Conservation (phyloP, 108 stramenopile genomes). For the Fistulifera pelliculosa region DNA sequence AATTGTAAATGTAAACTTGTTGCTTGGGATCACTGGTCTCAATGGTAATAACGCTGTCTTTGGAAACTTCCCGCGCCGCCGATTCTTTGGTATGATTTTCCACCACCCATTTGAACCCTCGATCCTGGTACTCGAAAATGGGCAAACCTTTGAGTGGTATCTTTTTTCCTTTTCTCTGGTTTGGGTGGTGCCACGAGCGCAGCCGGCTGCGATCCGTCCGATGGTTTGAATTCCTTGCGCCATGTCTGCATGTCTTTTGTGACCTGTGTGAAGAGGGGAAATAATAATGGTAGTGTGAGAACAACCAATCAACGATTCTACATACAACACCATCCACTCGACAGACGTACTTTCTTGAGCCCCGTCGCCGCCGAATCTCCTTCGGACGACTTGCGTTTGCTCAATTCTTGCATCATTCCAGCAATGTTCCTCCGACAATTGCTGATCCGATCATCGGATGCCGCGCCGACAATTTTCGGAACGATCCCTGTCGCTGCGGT, state of each 20-base stretch:
- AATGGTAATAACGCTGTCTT: constrained; percentile 64
- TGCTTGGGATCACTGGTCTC: constrained; percentile 84
- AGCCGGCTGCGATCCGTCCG: constrained; percentile 17
- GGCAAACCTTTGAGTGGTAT: constrained; percentile 55
- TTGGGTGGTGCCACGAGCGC: constrained; percentile 6
- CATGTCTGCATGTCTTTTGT: constrained; percentile 93
- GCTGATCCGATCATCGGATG: constrained; percentile 9
- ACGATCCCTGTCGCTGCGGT: constrained; percentile 1
- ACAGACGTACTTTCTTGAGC: constrained; percentile 68
- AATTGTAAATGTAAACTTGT: constrained; percentile 84
- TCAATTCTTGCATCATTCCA: constrained; percentile 66
- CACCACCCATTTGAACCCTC: constrained; percentile 89
- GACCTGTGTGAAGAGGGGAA: constrained; percentile 12
- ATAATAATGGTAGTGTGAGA: not conserved
- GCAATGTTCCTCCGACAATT: constrained; percentile 28
- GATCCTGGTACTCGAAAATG: constrained; percentile 78
- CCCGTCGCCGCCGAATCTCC: constrained; percentile 85
- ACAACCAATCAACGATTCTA: not conserved
- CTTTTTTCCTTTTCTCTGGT: constrained; percentile 30
- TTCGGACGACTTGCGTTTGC: constrained; percentile 52
- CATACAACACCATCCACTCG: not conserved
- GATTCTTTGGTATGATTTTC: constrained; percentile 87
- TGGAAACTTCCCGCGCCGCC: constrained; percentile 12
- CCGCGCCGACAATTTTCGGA: constrained; percentile 5
- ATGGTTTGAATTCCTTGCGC: constrained; percentile 84